phyloP scores from a whole-genome alignment of 306 rosid species.

The Vigna radiata region DNA sequence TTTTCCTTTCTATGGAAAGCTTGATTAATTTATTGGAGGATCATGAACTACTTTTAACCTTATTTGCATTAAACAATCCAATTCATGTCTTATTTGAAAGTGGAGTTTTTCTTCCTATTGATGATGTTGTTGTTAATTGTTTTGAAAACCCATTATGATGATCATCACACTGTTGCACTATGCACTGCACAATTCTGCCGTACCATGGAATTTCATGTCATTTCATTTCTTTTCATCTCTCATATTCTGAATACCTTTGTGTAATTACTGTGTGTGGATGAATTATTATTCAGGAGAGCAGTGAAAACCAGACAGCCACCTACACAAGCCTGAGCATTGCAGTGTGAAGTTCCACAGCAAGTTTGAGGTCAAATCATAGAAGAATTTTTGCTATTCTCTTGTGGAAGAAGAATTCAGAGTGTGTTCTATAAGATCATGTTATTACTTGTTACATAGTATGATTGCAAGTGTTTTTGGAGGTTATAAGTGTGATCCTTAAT shows the following conservation, averaged over 20 bases:
- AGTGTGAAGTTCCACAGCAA: conserved; percentile 48
- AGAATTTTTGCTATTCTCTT: conserved; percentile 45
- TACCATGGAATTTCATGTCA: conserved; percentile 31
- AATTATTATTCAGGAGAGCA: conserved; percentile 70
- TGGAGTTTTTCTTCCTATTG: conserved; percentile 28
- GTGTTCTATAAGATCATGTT: conserved; percentile 47
- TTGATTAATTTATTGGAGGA: conserved; percentile 57
- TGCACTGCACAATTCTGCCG: conserved; percentile 6
- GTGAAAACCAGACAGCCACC: conserved; percentile 79
- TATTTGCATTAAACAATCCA: conserved; percentile 46
- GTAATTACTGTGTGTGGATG: conserved; percentile 25
- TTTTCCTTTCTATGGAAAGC: conserved; percentile 58
- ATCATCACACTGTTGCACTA: conserved; percentile 32
- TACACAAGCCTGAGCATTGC: conserved; percentile 54
- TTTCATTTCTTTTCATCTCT: conserved; percentile 34
- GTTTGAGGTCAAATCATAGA: conserved; percentile 51
- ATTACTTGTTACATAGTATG: conserved; percentile 41
- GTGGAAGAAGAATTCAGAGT: conserved; percentile 51
- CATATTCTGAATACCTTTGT: conserved; percentile 21
- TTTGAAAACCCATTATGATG: conserved; percentile 44
- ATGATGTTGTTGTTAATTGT: not conserved
- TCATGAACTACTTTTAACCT: conserved; percentile 50
- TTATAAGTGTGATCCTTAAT: conserved; percentile 50
- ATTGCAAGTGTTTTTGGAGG: conserved; percentile 45
- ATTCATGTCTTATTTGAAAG: conserved; percentile 40